phyloP scores from a whole-genome alignment of 2,329 filamentous ascomycete genomes.

The Pseudogymnoascus sp. region DNA sequence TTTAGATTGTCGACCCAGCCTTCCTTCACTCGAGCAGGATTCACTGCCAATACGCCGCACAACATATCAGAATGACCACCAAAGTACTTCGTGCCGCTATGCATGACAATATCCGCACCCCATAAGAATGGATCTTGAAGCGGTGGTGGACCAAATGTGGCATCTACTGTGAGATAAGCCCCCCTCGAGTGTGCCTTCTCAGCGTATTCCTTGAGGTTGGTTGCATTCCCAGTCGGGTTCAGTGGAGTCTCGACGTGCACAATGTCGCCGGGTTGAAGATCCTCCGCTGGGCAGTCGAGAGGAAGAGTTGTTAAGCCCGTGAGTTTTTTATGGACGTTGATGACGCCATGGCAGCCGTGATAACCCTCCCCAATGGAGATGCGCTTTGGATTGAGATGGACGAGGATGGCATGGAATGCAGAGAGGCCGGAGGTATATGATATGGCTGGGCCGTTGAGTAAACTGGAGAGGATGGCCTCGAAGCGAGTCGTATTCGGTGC shows the following conservation, averaged over 20 bases:
- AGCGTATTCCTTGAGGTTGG: conserved; percentile 64
- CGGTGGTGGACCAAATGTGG: conserved; percentile 87
- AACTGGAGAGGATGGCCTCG: conserved; percentile 69
- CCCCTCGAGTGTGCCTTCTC: conserved; percentile 63
- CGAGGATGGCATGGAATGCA: conserved; percentile 80
- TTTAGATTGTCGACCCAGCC: conserved; percentile 56
- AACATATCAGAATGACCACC: conserved; percentile 93
- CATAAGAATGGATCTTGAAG: conserved; percentile 76
- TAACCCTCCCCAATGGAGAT: conserved; percentile 82
- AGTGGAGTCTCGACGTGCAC: conserved; percentile 90
- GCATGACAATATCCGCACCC: conserved; percentile 84
- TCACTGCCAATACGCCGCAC: conserved; percentile 71
- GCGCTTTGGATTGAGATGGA: conserved; percentile 74
- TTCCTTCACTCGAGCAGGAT: conserved; percentile 40
- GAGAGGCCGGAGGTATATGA: conserved; percentile 81
- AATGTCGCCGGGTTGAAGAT: conserved; percentile 70
- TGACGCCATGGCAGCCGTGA: conserved; percentile 87
- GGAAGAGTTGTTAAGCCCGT: conserved; percentile 66
- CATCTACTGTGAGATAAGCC: conserved; percentile 75
- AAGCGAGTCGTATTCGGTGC: conserved; percentile 78
- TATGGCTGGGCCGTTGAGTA: conserved; percentile 63
- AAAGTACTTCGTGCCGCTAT: conserved; percentile 92
- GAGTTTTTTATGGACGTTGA: conserved; percentile 65
- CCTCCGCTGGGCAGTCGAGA: conserved; percentile 59
- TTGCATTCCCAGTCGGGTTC: conserved; percentile 81